phyloP scores from a whole-genome alignment of 2,329 filamentous ascomycete species.

The Atkinsonella texensis region DNA sequence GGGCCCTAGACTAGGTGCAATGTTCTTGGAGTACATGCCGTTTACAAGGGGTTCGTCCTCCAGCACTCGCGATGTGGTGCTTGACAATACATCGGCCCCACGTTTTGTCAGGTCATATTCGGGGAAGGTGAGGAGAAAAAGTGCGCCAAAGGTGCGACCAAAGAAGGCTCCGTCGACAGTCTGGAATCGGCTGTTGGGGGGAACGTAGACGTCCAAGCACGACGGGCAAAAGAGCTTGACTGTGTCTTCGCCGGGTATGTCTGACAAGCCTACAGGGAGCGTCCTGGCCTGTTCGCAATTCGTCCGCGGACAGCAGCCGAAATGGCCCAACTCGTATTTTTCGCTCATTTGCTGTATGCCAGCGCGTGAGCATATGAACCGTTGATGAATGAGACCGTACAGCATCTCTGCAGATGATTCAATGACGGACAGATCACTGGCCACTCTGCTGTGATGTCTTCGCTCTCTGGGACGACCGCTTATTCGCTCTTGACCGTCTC shows the following conservation, averaged over 20 bases:
- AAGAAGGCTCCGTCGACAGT: constrained; percentile 97
- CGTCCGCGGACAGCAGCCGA: constrained; percentile 88
- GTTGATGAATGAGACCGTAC: constrained; percentile 95
- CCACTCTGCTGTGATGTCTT: constrained; percentile 71
- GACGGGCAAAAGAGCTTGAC: constrained; percentile 97
- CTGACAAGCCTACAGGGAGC: constrained; percentile 83
- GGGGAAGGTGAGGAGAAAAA: constrained; percentile 98
- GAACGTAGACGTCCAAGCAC: constrained; percentile 93
- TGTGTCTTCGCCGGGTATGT: constrained; percentile 91
- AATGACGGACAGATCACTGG: constrained; percentile 87
- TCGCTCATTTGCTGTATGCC: constrained; percentile 99
- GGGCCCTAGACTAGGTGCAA: constrained; percentile 73
- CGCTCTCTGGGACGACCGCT: constrained; percentile 41
- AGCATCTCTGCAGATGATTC: constrained; percentile 97
- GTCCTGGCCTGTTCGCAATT: constrained; percentile 85
- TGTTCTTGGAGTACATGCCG: constrained; percentile 75
- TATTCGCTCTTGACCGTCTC: constrained; percentile 47
- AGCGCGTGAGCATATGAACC: constrained; percentile 91
- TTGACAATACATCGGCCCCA: constrained; percentile 45
- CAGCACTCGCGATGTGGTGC: constrained; percentile 20
- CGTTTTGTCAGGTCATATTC: constrained; percentile 80
- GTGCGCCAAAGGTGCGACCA: constrained; percentile 87
- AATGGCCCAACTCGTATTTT: constrained; percentile 95
- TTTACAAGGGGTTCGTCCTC: constrained; percentile 54
- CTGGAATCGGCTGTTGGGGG: constrained; percentile 93